Base-by-base conservation (phyloP, 345 rosid species). In the Limnanthes douglasii region DNA sequence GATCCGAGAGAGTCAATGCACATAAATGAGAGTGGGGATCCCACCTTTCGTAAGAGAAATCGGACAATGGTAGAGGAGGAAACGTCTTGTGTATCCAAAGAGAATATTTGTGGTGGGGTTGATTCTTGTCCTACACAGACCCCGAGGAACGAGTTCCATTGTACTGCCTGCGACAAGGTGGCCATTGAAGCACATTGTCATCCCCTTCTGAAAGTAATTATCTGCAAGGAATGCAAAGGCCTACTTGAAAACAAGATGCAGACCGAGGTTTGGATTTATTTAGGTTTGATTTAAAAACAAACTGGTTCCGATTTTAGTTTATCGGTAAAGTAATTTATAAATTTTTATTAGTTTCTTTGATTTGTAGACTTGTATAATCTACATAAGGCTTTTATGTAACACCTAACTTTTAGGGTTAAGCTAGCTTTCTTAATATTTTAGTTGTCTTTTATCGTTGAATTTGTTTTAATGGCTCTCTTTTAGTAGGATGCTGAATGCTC, bases 151-250 rank as follows among this genome's bases (percentile, higher is more conserved):
- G 57, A 45, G 40, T 78, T 74, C 49, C 53, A 46, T 38, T 90
- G 98, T 51, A 84, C 98, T 44, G 92, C 75, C 36, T 90, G 98
- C 54, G 31, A 65, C 46, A 69, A 70, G 43, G 38, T 70, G 47
- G 60, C 72, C 49, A 50, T 43, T 44, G 73, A 72, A 67, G 94
- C 67, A 57, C 77, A 72, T 39, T 37, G 71, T 13, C 98, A 90
- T 61, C 98, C 96, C 10, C 64, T 77, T 39, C 45, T 90, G 50
- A 65, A 73, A 53, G 98, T 90, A 37, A 80, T 90, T 45, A 28
- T 90, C 48, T 90, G 98, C 80, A 57, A 48, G 46, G 82, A 68
- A 48, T 90, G 98, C 77, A 84, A 80, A 69, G 40, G 46, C 40
- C 58, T 60, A 31, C 43, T 84, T 51, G 85, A 74, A 58, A 68